These are phyloP conservation scores for Trichosporon sp. DNA, from an alignment of 1,284 basidiomycete species.

Conservation along the genomic window DNA sequence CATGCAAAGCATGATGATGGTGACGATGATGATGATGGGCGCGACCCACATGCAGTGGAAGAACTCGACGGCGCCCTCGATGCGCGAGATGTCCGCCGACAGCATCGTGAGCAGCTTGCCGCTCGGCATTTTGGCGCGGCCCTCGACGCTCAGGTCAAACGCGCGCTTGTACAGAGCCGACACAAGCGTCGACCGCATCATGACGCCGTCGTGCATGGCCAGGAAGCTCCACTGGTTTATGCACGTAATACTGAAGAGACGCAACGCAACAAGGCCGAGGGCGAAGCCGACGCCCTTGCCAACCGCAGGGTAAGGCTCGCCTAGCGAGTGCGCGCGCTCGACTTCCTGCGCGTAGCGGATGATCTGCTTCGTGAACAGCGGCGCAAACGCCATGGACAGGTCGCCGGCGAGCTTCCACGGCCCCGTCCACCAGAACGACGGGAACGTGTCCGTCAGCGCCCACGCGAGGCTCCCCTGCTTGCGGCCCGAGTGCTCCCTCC, in stretches of 20 bases:
- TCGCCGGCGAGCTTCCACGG: slow-evolving; percentile 57
- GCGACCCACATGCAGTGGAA: slow-evolving; percentile 63
- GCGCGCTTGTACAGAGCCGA: slow-evolving; percentile 74
- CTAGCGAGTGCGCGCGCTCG: slow-evolving; percentile 41
- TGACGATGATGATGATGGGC: slow-evolving; percentile 67
- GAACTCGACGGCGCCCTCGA: slow-evolving; percentile 53
- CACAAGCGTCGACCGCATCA: slow-evolving; percentile 72
- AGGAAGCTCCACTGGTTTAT: slow-evolving; percentile 78
- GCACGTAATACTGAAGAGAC: slow-evolving; percentile 63
- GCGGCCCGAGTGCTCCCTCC: slow-evolving; percentile 47
- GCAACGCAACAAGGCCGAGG: slow-evolving; percentile 68
- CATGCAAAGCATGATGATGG: slow-evolving; percentile 55
- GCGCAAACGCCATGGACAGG: slow-evolving; percentile 65
- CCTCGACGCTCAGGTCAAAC: slow-evolving; percentile 67
- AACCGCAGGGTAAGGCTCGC: slow-evolving; percentile 49
- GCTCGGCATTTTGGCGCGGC: slow-evolving; percentile 66
- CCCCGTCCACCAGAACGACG: slow-evolving; percentile 71
- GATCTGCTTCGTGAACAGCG: slow-evolving; percentile 68
- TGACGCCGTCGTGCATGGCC: slow-evolving; percentile 70
- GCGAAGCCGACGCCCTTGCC: slow-evolving; percentile 72
- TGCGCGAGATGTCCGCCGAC: slow-evolving; percentile 41
- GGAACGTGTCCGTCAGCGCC: slow-evolving; percentile 73
- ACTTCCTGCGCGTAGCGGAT: slow-evolving; percentile 68
- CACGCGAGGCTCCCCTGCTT: slow-evolving; percentile 64
- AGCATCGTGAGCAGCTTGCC: slow-evolving; percentile 62